phyloP scores from a whole-genome alignment of 2,329 filamentous ascomycete species.

The Neurospora sp. region DNA sequence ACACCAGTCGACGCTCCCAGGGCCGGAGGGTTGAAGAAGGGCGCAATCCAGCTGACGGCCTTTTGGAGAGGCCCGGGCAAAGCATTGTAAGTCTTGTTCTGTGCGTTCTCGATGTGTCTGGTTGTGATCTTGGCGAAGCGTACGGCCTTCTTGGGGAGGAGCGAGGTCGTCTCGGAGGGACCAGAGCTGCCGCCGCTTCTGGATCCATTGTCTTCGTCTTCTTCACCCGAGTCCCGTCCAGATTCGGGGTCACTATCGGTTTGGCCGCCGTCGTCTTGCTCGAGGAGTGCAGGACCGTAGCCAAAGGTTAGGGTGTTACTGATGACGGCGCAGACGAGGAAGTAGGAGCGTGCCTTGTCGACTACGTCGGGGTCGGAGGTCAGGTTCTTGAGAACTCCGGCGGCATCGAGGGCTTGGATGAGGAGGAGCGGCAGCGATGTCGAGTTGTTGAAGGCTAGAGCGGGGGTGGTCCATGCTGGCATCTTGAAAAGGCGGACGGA shows the following conservation, averaged over 20 bases:
- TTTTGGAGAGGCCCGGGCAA: conserved; percentile 21
- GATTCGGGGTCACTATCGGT: conserved; percentile 15
- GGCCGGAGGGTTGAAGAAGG: conserved; percentile 52
- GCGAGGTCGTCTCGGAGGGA: conserved; percentile 2
- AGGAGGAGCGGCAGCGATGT: conserved; percentile 36
- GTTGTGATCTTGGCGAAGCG: conserved; percentile 7
- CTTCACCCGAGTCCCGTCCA: conserved; percentile 8
- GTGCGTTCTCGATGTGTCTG: conserved; percentile 19
- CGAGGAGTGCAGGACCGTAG: conserved; percentile 48
- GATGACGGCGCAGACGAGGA: conserved; percentile 55
- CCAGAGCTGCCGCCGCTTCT: conserved; percentile 12
- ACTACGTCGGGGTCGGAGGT: conserved; percentile 31
- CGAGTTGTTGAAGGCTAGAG: conserved; percentile 40
- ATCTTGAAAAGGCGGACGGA: conserved; percentile 28
- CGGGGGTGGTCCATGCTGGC: conserved; percentile 35
- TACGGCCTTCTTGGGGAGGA: background rate
- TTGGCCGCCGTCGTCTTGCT: conserved; percentile 29
- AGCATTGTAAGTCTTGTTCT: conserved; percentile 19
- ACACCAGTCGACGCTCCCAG: conserved; percentile 49
- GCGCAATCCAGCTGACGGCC: conserved; percentile 27
- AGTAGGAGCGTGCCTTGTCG: conserved; percentile 53
- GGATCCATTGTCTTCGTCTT: conserved; percentile 11
- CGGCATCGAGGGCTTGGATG: conserved; percentile 32
- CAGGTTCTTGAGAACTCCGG: conserved; percentile 44
- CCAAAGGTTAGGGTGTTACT: conserved; percentile 55